Base-by-base conservation (phyloP, 2,329 filamentous ascomycete species). In the Helicocarpus griseus region DNA sequence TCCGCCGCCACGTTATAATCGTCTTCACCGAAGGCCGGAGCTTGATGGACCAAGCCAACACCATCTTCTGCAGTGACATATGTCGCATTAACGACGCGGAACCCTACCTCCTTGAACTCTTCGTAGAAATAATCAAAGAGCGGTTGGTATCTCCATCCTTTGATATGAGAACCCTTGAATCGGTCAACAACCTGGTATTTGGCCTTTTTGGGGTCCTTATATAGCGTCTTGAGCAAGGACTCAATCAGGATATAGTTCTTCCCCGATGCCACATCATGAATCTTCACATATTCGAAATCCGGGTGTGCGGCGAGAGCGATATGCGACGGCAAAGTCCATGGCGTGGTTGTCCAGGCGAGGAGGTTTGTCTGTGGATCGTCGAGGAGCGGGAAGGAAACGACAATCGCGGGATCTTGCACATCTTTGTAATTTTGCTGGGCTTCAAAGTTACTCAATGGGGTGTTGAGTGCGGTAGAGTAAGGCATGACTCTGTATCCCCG, bases 181-280 rank as follows among this genome's bases (percentile, higher is more conserved):
- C 86, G 90, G 56, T 86, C 79, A 13, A 95, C 66, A 48, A 93
- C 77, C 74, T 88, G 89, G 73, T 83, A 95, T 66, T 95, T 94
- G 47, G 89, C 89, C 74, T 95, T 95, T 74, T 95, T 96, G 6
- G 86, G 86, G 59, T 95, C 89, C 69, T 96, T 96, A 75, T 95
- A 96, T 2, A 96, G 75, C 4, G 86, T 91, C 52, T 79, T 78
- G 29, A 96, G 76, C 31, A 93, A 77, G 52, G 87, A 82, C 66
- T 96, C 89, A 21, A 95, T 76, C 36, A 95, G 77, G 54, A 95
- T 83, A 66, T 89, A 95, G 61, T 90, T 80, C 65, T 90, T 91
- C 28, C 86, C 86, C 0, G 86, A 85, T 54, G 81, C 81, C 64
- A 91, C 85, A 60, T 97, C 91, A 49, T 82, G 76, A 48, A 96